phyloP scores from a whole-genome alignment of 2,329 filamentous ascomycete species.

The Juglanconis juglandina region DNA sequence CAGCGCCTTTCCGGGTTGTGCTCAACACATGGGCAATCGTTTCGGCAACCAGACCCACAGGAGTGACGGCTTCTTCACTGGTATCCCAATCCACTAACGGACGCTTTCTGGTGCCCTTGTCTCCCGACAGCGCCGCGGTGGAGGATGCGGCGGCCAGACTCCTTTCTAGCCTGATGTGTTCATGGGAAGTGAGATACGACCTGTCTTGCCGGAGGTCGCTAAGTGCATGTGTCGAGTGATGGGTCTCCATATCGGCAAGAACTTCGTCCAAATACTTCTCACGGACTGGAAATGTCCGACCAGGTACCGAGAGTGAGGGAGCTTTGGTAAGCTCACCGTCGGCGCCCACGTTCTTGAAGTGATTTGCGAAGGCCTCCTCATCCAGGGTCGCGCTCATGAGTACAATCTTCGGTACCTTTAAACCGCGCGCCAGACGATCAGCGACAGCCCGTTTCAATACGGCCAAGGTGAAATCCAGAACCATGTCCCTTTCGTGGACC shows the following conservation, averaged over 20 bases:
- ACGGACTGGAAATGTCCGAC: constrained; percentile 11
- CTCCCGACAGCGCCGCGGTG: no score
- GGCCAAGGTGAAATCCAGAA: constrained; percentile 12
- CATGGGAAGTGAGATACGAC: no score
- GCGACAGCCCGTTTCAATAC: constrained; percentile 8
- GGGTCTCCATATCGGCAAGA: neutral
- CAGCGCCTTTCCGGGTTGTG: constrained; percentile 39
- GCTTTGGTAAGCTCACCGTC: neutral
- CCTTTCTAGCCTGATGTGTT: no score
- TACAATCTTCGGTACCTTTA: constrained; percentile 2
- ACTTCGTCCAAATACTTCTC: constrained; percentile 11
- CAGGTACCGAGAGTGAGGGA: constrained; percentile 11
- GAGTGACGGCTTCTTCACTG: constrained; percentile 25
- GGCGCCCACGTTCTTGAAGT: constrained; percentile 4
- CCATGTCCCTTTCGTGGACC: constrained; percentile 26
- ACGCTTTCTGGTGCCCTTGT: neutral
- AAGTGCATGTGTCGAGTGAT: no score
- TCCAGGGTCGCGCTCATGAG: constrained; percentile 17
- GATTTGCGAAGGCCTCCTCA: constrained; percentile 17
- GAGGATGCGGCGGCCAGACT: no score
- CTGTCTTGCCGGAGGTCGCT: no score
- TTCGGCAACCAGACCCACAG: constrained; percentile 38
- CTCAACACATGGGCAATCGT: constrained; percentile 43
- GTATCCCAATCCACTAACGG: neutral
- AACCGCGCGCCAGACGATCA: constrained; percentile 6